Evolutionary conservation across 805 yeast genomes (phyloP), one percentile per base, ranked within the genome.

Genomic region (Ogataea glucozyma): DNA sequence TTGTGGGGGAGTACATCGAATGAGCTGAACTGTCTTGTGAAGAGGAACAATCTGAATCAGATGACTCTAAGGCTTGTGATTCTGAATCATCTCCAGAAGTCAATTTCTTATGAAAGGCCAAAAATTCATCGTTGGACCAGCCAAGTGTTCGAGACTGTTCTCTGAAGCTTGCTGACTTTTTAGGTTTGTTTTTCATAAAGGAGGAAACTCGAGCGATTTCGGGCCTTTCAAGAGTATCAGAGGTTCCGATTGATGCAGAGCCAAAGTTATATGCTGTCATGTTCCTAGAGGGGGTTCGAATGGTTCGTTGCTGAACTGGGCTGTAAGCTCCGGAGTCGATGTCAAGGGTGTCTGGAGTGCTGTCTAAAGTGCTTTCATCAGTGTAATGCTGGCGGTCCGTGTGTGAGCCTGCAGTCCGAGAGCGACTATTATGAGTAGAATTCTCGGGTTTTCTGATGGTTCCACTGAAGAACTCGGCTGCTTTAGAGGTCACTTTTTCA

Each of bases 41-140:
- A n/a, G n/a, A n/a, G n/a, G 29, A 4, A 7, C 11, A 3, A 4
- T 23, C 26, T 9, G 22, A 26, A 6, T 26, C 24, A 17, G 32
- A 10, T 4, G 17, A 8, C 18, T 12, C 26, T 4, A 4, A 10
- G 17, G 11, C 19, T 14, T 35, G 24, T 3, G 38, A 8, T 6
- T 17, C 41, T 12, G 13, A 2, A n/a, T 21, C 21, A 3, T 20
- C 4, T 13, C 26, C 38, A 4, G 41, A 26, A 8, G 44, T 26
- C 8, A 51, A 17, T 34, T 39, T 44, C 12, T 36, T 34, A 8
- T 51, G 52, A 20, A 53, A 51, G 3, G 38, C 34, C 9, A 45
- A 31, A 22, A 53, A 46, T 8, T 51, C 53, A 29, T 49, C 46
- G 27, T 49, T 49, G 12, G 56, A 40, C 57, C 57, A 53, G 16